phyloP scores from a whole-genome alignment of 169 alveolate genomes.

The Eimeria zaria region DNA sequence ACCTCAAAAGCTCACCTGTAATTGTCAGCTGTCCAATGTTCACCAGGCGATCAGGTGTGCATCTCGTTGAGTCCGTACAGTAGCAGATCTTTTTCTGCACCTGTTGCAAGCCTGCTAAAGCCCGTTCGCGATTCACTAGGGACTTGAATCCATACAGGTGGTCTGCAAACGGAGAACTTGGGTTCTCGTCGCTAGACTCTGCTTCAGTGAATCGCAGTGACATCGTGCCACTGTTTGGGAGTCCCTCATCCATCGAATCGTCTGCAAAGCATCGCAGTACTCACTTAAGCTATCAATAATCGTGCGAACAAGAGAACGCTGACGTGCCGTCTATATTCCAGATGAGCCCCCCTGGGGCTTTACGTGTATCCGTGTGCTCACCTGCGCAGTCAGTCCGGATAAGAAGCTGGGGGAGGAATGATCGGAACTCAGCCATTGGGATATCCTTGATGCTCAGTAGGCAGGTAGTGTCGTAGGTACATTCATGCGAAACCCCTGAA shows the following conservation, averaged over 20 bases:
- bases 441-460: conserved; percentile 33
- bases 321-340: background rate
- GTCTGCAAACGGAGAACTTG: background rate
- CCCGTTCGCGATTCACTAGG: conserved; percentile 26
- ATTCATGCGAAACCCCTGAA: conserved; percentile 34
- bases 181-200: background rate
- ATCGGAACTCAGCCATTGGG: background rate
- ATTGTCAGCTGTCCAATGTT: conserved; percentile 46
- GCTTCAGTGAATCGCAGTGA: background rate
- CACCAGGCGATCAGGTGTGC: conserved; percentile 60
- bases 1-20: conserved; percentile 20
- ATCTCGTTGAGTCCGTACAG: conserved; percentile 59
- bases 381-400: conserved; percentile 61
- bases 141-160: conserved; percentile 22
- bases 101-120: background rate
- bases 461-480: conserved; percentile 68
- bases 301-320: background rate
- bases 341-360: too few species aligned
- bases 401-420: conserved; percentile 24
- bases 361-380: background rate
- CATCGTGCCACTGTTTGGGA: conserved; percentile 59
- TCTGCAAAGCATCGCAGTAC: background rate
- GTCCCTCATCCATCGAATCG: background rate
- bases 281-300: background rate
- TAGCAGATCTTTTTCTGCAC: conserved; percentile 61